These are phyloP conservation scores for Globisporangium yorkense DNA, from an alignment of 352 stramenopile genomes.

Conservation along the genomic window DNA sequence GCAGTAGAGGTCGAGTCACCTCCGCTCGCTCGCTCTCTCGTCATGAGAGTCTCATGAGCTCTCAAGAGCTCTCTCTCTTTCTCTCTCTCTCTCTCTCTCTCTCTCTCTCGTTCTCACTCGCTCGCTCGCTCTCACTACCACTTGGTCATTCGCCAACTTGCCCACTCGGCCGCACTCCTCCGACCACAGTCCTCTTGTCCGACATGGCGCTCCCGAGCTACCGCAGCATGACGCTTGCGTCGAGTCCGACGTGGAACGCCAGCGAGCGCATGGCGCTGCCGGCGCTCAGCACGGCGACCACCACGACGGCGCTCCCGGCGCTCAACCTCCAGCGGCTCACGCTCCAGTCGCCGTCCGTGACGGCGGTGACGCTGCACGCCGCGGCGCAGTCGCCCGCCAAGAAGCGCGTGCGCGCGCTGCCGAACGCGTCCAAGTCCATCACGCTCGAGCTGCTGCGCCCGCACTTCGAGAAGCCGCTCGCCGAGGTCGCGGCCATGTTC, in stretches of 20 bases:
- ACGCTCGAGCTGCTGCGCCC: slow-evolving; percentile 62
- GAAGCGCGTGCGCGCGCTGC: slow-evolving; percentile 65
- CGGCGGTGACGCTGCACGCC: slow-evolving; percentile 4
- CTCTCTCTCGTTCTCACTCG: too few species aligned
- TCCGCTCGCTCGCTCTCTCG: not conserved
- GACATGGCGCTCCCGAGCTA: slow-evolving; percentile 11
- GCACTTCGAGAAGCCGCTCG: slow-evolving; percentile 73
- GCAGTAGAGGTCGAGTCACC: not conserved
- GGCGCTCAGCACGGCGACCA: slow-evolving; percentile 24
- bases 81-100: not conserved
- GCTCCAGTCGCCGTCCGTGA: slow-evolving; percentile 14
- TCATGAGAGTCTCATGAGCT: not conserved
- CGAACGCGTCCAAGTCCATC: slow-evolving; percentile 77
- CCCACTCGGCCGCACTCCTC: slow-evolving; percentile 1
- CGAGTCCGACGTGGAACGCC: not conserved
- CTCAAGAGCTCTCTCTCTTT: not conserved
- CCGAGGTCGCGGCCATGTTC: slow-evolving; percentile 66
- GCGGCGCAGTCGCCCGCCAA: slow-evolving; percentile 35
- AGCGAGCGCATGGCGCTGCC: slow-evolving; percentile 53
- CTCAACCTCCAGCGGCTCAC: slow-evolving; percentile 17
- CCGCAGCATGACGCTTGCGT: not conserved
- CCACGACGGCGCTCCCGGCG: slow-evolving; percentile 6
- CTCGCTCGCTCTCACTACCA: not conserved
- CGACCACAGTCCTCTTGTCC: not conserved
- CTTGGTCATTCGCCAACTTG: slow-evolving; percentile 8